Evolutionary conservation across 257 asterid genomes (phyloP).

Genomic region (Solanum corneliomulleri): DNA sequence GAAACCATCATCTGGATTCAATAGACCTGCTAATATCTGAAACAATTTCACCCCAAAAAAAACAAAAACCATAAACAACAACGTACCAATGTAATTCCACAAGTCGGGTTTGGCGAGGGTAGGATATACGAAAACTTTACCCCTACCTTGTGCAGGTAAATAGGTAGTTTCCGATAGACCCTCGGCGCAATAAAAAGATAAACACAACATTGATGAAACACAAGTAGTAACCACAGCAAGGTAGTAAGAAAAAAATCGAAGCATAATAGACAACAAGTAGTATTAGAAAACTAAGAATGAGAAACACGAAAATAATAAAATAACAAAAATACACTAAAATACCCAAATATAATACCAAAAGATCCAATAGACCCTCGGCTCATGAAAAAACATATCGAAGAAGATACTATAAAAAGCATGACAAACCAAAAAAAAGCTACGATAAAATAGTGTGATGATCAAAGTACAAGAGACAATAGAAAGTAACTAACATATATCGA

Average conservation of each 20-base stretch:
- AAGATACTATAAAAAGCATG: neutral
- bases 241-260: neutral
- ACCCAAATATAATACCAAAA: neutral
- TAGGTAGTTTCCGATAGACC: neutral
- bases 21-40: conserved; percentile 84
- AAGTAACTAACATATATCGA: too few species aligned
- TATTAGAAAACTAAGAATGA: neutral
- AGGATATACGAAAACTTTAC: neutral
- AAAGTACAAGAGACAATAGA: neutral
- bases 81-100: neutral
- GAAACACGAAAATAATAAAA: neutral
- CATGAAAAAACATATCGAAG: neutral
- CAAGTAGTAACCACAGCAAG: neutral
- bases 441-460: neutral
- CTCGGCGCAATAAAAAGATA: neutral
- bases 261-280: neutral
- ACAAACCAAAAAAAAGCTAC: neutral
- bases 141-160: neutral
- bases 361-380: neutral
- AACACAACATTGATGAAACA: neutral
- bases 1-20: conserved; percentile 64
- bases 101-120: neutral
- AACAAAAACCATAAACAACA: neutral
- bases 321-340: neutral
- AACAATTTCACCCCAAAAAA: neutral